Percentiles rank a stretch among this genome's conserved stretches.
These are phyloP conservation scores for Pythium phragmitis DNA, from an alignment of 352 stramenopile genomes.

Conservation along the genomic window DNA sequence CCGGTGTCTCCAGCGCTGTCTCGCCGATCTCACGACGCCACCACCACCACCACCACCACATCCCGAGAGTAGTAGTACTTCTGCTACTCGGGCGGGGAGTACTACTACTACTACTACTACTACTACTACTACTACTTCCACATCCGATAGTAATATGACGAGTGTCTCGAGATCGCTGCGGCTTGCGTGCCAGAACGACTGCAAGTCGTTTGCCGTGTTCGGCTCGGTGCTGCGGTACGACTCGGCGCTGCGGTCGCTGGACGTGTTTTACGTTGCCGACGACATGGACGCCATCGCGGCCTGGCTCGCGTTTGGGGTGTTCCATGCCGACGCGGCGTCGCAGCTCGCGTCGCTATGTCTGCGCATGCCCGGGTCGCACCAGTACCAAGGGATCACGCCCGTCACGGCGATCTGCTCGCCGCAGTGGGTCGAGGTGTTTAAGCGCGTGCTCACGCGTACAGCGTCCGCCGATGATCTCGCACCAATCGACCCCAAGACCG, in stretches of 20 bases:
- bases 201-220: constrained; percentile 14
- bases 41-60: neutral
- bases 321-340: constrained; percentile 13
- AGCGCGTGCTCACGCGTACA: constrained; percentile 11
- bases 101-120: too few species aligned
- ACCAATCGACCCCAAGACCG: constrained; percentile 13
- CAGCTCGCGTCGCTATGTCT: constrained; percentile 6
- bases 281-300: constrained; percentile 13
- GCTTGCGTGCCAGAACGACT: constrained; percentile 12
- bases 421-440: constrained; percentile 16
- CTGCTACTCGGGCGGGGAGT: too few species aligned
- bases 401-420: constrained; percentile 13
- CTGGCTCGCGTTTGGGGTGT: constrained; percentile 22
- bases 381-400: constrained; percentile 1
- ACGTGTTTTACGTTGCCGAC: neutral
- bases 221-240: constrained; percentile 14
- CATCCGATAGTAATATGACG: too few species aligned
- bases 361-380: constrained; percentile 15
- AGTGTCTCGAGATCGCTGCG: neutral
- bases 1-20: constrained; percentile 18
- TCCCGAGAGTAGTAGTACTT: too few species aligned
- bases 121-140: too few species aligned
- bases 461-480: constrained; percentile 19
- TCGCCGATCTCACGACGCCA: constrained; percentile 12
- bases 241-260: constrained; percentile 4